A percentile compares a stretch with the other conserved stretches of the same genome.
phyloP scores from a whole-genome alignment of 2,329 filamentous ascomycete genomes.

The Chaetothyriales sp. region DNA sequence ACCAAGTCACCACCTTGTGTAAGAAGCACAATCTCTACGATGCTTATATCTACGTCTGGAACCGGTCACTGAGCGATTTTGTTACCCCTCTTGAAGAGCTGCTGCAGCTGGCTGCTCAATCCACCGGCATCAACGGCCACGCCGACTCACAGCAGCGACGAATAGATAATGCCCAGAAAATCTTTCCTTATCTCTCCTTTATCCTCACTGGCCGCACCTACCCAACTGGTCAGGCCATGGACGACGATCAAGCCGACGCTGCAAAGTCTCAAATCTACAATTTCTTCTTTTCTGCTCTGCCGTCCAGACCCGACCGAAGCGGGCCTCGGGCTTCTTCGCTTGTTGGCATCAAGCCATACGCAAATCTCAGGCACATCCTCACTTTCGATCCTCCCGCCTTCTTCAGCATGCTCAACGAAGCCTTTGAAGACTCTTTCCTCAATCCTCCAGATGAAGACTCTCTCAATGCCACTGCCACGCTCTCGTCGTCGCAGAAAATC shows the following conservation, averaged over 20 bases:
- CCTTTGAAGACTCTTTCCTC: slow-evolving; percentile 86
- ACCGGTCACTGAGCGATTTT: slow-evolving; percentile 75
- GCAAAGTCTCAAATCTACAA: slow-evolving; percentile 86
- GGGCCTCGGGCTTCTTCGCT: slow-evolving; percentile 27
- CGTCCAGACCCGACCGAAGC: slow-evolving; percentile 9
- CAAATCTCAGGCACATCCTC: slow-evolving; percentile 71
- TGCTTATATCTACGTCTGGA: slow-evolving; percentile 94
- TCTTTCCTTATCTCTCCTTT: slow-evolving; percentile 91
- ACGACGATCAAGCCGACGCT: slow-evolving; percentile 55
- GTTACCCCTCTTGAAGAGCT: slow-evolving; percentile 82
- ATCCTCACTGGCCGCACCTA: slow-evolving; percentile 82
- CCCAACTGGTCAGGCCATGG: slow-evolving; percentile 64
- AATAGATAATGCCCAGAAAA: slow-evolving; percentile 57
- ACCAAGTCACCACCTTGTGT: slow-evolving; percentile 81
- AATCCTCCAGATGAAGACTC: slow-evolving; percentile 41
- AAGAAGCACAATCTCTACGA: slow-evolving; percentile 88
- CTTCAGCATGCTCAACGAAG: slow-evolving; percentile 88
- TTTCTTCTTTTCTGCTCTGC: slow-evolving; percentile 77
- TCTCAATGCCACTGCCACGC: slow-evolving; percentile 53
- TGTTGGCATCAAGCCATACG: slow-evolving; percentile 28
- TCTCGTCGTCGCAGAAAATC: slow-evolving; percentile 20
- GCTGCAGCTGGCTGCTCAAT: slow-evolving; percentile 44
- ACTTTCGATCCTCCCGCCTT: slow-evolving; percentile 85
- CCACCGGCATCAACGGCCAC: slow-evolving; percentile 23
- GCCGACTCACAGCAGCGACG: slow-evolving; percentile 46